These are phyloP conservation scores for Fibroporia radiculosa DNA, from an alignment of 768 basidiomycete genomes.

Conservation along the genomic window DNA sequence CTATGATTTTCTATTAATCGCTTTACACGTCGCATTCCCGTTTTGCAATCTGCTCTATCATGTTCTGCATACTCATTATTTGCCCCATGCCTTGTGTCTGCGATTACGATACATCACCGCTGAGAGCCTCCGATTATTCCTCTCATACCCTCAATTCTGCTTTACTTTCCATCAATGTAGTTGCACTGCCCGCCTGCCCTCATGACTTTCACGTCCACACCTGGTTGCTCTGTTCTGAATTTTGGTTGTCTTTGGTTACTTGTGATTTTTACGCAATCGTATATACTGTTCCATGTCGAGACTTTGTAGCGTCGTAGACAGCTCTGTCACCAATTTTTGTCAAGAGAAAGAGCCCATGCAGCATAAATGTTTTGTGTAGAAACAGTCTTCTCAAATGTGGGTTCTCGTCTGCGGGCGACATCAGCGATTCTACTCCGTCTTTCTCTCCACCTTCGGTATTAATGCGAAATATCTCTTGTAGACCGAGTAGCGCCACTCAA, in stretches of 20 bases:
- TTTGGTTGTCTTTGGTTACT: not conserved
- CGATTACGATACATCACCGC: not conserved
- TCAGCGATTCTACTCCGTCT: constrained; percentile 7
- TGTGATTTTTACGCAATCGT: too few species aligned
- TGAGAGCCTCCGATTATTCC: not conserved
- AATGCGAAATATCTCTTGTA: constrained; percentile 20
- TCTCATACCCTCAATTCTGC: not conserved
- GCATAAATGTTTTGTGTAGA: too few species aligned
- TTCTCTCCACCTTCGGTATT: constrained; percentile 17
- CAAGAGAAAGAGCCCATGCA: too few species aligned
- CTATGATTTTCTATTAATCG: constrained; percentile 50
- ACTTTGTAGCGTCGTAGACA: too few species aligned
- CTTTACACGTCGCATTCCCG: constrained; percentile 12
- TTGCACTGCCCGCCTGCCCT: not conserved
- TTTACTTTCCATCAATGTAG: not conserved
- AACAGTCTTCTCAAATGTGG: too few species aligned
- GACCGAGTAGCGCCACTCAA: constrained; percentile 19
- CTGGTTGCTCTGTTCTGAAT: not conserved
- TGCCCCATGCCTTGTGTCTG: not conserved
- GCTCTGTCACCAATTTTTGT: too few species aligned
- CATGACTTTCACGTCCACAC: not conserved
- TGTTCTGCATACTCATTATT: constrained; percentile 14
- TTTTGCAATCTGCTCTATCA: constrained; percentile 18
- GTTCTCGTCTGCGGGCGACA: not conserved
- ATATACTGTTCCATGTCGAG: not conserved